These are phyloP conservation scores for Agapanthus africanus DNA, from an alignment of 106 monocot genomes.

Conservation along the genomic window DNA sequence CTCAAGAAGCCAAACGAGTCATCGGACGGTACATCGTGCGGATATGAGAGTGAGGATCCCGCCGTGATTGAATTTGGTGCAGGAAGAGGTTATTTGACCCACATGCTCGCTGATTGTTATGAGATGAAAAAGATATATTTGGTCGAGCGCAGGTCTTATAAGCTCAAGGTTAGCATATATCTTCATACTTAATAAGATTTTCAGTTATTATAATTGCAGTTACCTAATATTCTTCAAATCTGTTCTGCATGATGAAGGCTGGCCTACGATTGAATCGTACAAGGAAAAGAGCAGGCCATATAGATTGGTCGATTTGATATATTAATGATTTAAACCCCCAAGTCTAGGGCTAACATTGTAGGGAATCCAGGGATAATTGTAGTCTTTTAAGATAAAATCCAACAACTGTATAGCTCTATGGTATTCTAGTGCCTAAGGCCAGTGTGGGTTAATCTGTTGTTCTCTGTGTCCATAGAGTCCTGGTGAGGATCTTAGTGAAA, in stretches of 20 bases:
- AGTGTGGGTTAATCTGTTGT: too few relatives aligned
- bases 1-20: conserved; percentile 16
- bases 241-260: not conserved
- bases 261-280: not conserved
- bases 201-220: not conserved
- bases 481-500: too few relatives aligned
- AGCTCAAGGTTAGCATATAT: conserved; percentile 65
- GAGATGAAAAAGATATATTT: conserved; percentile 60
- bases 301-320: not conserved
- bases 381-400: not conserved
- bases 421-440: not conserved
- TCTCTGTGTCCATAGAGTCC: too few relatives aligned
- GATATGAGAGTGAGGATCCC: not conserved
- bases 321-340: not conserved
- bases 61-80: conserved; percentile 96
- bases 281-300: not conserved
- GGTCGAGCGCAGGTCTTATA: conserved; percentile 89
- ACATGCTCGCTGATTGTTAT: conserved; percentile 92
- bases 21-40: not conserved
- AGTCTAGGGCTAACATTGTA: too few relatives aligned
- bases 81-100: conserved; percentile 90
- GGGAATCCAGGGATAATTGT: not conserved
- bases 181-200: not conserved
- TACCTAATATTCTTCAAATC: not conserved
- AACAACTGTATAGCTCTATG: not conserved